Percentiles rank a stretch among this genome's conserved stretches.
Evolutionary conservation across 192 early-diverging fungal species (phyloP).

Genomic region (Ambispora gerdemannii): DNA sequence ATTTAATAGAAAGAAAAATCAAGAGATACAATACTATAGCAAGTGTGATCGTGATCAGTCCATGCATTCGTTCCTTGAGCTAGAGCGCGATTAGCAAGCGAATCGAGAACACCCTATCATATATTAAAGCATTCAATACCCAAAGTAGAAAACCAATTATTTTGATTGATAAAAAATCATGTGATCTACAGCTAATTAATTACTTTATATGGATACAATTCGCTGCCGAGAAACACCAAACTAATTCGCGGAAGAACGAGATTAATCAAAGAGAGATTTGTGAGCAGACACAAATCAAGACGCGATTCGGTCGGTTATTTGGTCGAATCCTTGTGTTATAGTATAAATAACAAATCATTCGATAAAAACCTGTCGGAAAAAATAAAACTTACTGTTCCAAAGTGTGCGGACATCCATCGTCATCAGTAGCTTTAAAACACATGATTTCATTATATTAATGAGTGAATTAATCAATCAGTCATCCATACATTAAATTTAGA

Average conservation of each 20-base stretch:
- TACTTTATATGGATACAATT: constrained; percentile 57
- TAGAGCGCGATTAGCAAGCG: constrained; percentile 56
- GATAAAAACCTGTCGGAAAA: neutral
- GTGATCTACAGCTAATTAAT: neutral
- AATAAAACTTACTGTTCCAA: constrained; percentile 51
- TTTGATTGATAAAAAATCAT: neutral
- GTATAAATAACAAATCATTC: too few relatives aligned
- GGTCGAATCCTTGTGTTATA: too few relatives aligned
- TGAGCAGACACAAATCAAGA: too few relatives aligned
- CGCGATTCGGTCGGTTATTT: too few relatives aligned
- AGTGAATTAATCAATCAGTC: too few relatives aligned
- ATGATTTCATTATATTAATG: neutral
- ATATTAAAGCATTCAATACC: too few relatives aligned
- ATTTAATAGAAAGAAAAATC: neutral
- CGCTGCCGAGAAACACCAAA: constrained; percentile 61
- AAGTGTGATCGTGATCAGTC: constrained; percentile 59
- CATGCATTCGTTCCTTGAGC: constrained; percentile 64
- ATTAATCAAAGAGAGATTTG: constrained; percentile 4
- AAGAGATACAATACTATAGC: constrained; percentile 43
- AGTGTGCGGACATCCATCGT: constrained; percentile 59
- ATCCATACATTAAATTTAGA: too few relatives aligned
- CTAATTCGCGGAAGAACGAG: constrained; percentile 30
- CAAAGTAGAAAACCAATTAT: constrained; percentile 2
- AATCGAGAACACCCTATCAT: constrained; percentile 58
- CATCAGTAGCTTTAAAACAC: constrained; percentile 46